A percentile compares a stretch with the other conserved stretches of the same genome.
phyloP scores from a whole-genome alignment of 108 stramenopile species.

The Epithemia pelagica region DNA sequence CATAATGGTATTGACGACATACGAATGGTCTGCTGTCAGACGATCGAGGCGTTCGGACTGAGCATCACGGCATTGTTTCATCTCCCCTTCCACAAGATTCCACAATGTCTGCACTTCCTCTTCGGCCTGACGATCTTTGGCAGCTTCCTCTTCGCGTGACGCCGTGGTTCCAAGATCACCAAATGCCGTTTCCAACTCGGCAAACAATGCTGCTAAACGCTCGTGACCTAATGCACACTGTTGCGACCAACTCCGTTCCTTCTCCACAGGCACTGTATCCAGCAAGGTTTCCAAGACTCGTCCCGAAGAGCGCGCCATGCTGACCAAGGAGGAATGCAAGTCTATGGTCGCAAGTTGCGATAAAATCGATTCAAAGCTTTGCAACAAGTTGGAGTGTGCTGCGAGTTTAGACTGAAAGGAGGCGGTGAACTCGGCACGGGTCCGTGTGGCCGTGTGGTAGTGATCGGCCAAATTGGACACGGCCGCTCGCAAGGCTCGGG shows the following conservation, averaged over 20 bases:
- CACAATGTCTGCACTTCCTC: conserved; percentile 47
- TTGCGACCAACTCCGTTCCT: conserved; percentile 63
- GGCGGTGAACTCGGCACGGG: conserved; percentile 54
- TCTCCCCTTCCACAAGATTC: conserved; percentile 47
- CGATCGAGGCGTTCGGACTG: conserved; percentile 53
- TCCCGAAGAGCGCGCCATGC: conserved; percentile 66
- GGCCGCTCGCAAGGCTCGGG: conserved; percentile 67
- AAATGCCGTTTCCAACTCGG: conserved; percentile 58
- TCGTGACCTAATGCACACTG: conserved; percentile 70
- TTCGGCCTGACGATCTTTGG: conserved; percentile 53
- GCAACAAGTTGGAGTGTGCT: conserved; percentile 41
- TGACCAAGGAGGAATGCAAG: conserved; percentile 60
- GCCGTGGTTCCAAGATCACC: conserved; percentile 44
- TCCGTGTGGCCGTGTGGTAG: conserved; percentile 57
- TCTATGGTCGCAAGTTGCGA: conserved; percentile 39
- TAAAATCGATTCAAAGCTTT: conserved; percentile 57
- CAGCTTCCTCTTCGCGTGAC: conserved; percentile 51
- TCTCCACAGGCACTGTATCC: conserved; percentile 82
- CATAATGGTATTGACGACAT: conserved; percentile 59
- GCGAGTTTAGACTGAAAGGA: conserved; percentile 42
- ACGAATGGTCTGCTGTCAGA: conserved; percentile 55
- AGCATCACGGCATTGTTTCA: conserved; percentile 37
- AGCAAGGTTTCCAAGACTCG: conserved; percentile 71
- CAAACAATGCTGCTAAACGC: conserved; percentile 44
- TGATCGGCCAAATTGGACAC: conserved; percentile 83